Evolutionary conservation across 495 filamentous ascomycete species (phyloP).

Genomic region (Aspergillus asperescens): DNA sequence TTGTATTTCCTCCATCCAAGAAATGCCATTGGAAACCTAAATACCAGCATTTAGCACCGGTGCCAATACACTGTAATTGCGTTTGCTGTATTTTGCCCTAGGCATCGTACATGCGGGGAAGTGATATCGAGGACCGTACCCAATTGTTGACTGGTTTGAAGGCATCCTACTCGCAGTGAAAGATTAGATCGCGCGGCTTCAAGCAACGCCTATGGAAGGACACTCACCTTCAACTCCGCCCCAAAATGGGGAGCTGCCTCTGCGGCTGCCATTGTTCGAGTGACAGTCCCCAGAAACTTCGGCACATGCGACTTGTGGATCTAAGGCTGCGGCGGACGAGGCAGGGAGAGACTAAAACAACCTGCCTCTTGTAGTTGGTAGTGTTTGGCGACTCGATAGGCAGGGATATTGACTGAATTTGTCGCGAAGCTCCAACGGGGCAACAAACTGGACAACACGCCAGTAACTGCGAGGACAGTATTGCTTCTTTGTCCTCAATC

Average conservation of each 20-base stretch:
- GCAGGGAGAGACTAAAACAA: background rate
- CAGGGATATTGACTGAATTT: background rate
- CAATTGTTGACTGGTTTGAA: slow-evolving; percentile 92
- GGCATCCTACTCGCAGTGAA: slow-evolving; percentile 58
- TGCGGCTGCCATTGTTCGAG: slow-evolving; percentile 61
- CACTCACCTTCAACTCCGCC: slow-evolving; percentile 77
- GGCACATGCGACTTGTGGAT: slow-evolving; percentile 16
- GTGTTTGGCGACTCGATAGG: background rate
- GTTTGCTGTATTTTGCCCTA: slow-evolving; percentile 14
- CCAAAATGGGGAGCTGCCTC: slow-evolving; percentile 77
- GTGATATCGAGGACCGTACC: slow-evolving; percentile 44
- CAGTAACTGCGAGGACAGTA: slow-evolving; percentile 9
- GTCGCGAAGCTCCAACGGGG: background rate
- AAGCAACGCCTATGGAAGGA: background rate
- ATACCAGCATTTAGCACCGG: slow-evolving; percentile 23
- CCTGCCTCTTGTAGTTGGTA: background rate
- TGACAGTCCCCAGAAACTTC: slow-evolving; percentile 5
- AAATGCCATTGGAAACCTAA: slow-evolving; percentile 74
- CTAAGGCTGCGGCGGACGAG: background rate
- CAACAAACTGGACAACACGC: background rate
- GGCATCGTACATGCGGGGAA: slow-evolving; percentile 17
- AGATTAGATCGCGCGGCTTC: background rate
- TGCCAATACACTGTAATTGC: slow-evolving; percentile 15
- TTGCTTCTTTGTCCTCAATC: slow-evolving; percentile 11
- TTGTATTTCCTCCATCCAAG: slow-evolving; percentile 95